Conservation (phyloP, 768 basidiomycete genomes). For the Porpolomopsis calyptriformis region DNA sequence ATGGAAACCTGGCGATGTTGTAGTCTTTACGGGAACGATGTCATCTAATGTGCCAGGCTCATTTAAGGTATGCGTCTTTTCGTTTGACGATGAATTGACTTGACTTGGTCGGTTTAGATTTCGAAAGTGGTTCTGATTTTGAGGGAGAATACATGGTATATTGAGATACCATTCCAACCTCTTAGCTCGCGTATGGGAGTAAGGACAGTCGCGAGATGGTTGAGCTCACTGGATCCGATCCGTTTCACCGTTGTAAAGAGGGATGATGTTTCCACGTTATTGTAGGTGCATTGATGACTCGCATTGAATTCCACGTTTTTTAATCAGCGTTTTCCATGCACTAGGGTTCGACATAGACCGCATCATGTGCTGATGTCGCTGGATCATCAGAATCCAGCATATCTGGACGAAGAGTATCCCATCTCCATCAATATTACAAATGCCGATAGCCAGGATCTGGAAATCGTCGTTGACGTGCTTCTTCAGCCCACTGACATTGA, state of each 20-base stretch:
- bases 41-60: slow-evolving; percentile 37
- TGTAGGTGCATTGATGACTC: slow-evolving; percentile 28
- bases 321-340: slow-evolving; percentile 4
- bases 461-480: slow-evolving; percentile 61
- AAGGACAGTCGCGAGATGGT: slow-evolving; percentile 37
- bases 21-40: slow-evolving; percentile 55
- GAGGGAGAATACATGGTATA: slow-evolving; percentile 52
- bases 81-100: background rate
- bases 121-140: slow-evolving; percentile 40
- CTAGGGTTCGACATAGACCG: slow-evolving; percentile 51
- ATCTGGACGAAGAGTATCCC: slow-evolving; percentile 71
- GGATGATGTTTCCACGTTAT: slow-evolving; percentile 34
- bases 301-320: background rate
- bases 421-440: slow-evolving; percentile 65
- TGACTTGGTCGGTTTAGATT: slow-evolving; percentile 28
- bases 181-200: slow-evolving; percentile 25
- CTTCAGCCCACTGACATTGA: slow-evolving; percentile 75
- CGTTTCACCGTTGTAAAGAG: slow-evolving; percentile 43
- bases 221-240: slow-evolving; percentile 43
- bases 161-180: slow-evolving; percentile 50
- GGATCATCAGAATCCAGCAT: slow-evolving; percentile 56
- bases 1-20: slow-evolving; percentile 44
- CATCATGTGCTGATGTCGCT: slow-evolving; percentile 49
- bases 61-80: slow-evolving; percentile 39
- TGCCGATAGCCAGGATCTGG: slow-evolving; percentile 56